Percentiles rank a stretch among this genome's conserved stretches.
phyloP scores from a whole-genome alignment of 2,329 filamentous ascomycete species.

The Claviceps spartinae region DNA sequence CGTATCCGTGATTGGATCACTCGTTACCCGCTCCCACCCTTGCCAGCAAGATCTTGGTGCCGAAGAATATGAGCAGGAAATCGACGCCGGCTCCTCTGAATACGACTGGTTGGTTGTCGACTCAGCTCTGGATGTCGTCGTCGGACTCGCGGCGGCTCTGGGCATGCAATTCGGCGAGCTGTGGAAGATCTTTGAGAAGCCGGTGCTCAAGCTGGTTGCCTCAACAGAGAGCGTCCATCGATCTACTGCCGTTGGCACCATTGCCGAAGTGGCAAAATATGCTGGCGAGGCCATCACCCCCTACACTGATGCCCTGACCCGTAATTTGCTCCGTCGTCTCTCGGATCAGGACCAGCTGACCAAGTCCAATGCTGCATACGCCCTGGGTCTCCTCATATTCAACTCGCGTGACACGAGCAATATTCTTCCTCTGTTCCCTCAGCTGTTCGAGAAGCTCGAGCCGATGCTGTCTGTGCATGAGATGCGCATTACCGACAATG shows the following conservation, averaged over 20 bases:
- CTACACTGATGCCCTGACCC: slow-evolving; percentile 64
- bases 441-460: slow-evolving; percentile 76
- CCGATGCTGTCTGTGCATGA: slow-evolving; percentile 65
- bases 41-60: slow-evolving; percentile 85
- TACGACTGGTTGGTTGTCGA: slow-evolving; percentile 97
- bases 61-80: slow-evolving; percentile 62
- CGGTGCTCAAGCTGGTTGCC: slow-evolving; percentile 73
- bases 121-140: slow-evolving; percentile 81
- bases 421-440: slow-evolving; percentile 62
- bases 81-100: slow-evolving; percentile 69
- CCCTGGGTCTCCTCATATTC: slow-evolving; percentile 70
- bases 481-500: slow-evolving; percentile 80
- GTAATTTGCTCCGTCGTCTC: slow-evolving; percentile 72
- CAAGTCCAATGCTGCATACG: slow-evolving; percentile 91
- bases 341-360: slow-evolving; percentile 82
- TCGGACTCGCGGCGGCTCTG: slow-evolving; percentile 69
- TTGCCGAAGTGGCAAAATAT: slow-evolving; percentile 79
- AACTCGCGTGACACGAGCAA: slow-evolving; percentile 58
- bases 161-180: slow-evolving; percentile 71
- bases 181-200: slow-evolving; percentile 94
- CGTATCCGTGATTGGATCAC: slow-evolving; percentile 58
- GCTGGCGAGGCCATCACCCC: slow-evolving; percentile 73
- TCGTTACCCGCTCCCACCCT: slow-evolving; percentile 81
- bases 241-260: slow-evolving; percentile 77
- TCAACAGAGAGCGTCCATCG: slow-evolving; percentile 80